A percentile compares a stretch with the other conserved stretches of the same genome.
Conservation (phyloP, 495 filamentous ascomycete species). For the Neurospora sp. region DNA sequence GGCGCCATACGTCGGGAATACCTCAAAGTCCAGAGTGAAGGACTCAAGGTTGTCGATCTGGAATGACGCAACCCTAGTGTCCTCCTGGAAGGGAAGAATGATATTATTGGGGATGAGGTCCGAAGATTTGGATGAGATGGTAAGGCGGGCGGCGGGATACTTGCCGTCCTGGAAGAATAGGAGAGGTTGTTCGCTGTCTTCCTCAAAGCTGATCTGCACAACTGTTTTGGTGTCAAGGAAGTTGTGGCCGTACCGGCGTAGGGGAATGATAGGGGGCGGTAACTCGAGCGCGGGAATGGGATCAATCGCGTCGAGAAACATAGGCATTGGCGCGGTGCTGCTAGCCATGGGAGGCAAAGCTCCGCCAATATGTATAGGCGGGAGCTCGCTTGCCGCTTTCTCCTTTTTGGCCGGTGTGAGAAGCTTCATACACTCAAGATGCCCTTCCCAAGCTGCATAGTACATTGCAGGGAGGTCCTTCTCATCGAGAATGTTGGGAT, state of each 20-base stretch:
- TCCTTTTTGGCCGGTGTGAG: slow-evolving; percentile 49
- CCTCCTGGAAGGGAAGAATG: slow-evolving; percentile 90
- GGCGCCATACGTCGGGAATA: slow-evolving; percentile 93
- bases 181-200: slow-evolving; percentile 58
- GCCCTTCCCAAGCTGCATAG: slow-evolving; percentile 97
- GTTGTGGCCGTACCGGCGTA: slow-evolving; percentile 92
- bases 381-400: slow-evolving; percentile 18
- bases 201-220: slow-evolving; percentile 79
- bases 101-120: slow-evolving; percentile 94
- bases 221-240: slow-evolving; percentile 96
- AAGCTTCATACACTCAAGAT: slow-evolving; percentile 86
- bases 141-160: slow-evolving; percentile 87
- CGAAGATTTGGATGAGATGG: slow-evolving; percentile 90
- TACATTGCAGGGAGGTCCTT: slow-evolving; percentile 93
- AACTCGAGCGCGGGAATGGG: slow-evolving; percentile 86
- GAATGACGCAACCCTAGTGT: slow-evolving; percentile 84
- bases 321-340: slow-evolving; percentile 46
- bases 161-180: slow-evolving; percentile 90
- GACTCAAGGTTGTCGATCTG: slow-evolving; percentile 88
- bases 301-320: slow-evolving; percentile 61
- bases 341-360: slow-evolving; percentile 29
- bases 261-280: slow-evolving; percentile 89
- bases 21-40: slow-evolving; percentile 93
- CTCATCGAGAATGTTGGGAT: slow-evolving; percentile 72
- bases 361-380: slow-evolving; percentile 17